Conservation (phyloP, 139 green algal genomes). For the Coelastrella sp. region DNA sequence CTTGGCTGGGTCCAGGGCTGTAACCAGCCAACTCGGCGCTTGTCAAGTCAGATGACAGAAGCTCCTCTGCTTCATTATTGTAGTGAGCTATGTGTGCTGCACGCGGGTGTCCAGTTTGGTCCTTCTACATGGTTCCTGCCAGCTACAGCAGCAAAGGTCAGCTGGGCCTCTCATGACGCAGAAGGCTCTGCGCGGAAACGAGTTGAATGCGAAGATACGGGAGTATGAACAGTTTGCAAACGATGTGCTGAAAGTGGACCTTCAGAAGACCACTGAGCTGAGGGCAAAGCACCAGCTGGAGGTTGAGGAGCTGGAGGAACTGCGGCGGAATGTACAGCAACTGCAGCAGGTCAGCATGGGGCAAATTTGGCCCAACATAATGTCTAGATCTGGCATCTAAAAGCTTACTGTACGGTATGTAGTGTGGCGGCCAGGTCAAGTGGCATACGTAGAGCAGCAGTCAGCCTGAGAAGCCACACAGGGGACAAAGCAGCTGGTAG, state of each 20-base stretch:
- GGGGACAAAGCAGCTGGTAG: too few relatives aligned
- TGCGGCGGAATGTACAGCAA: conserved; percentile 38
- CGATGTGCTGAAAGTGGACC: conserved; percentile 48
- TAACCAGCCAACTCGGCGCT: too few relatives aligned
- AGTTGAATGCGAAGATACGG: conserved; percentile 34
- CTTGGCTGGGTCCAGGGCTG: not conserved
- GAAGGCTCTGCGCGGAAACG: not conserved
- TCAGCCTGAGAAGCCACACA: too few relatives aligned
- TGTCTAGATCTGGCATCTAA: too few relatives aligned
- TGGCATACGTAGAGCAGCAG: too few relatives aligned
- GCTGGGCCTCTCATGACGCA: not conserved
- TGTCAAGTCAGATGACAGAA: too few relatives aligned
- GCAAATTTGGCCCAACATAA: not conserved
- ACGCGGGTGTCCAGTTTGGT: too few relatives aligned
- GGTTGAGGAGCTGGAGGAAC: conserved; percentile 39
- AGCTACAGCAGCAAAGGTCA: not conserved
- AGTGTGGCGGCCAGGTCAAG: too few relatives aligned
- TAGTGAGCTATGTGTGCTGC: too few relatives aligned
- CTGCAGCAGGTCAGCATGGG: conserved; percentile 24
- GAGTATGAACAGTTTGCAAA: conserved; percentile 51
- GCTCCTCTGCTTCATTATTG: too few relatives aligned
- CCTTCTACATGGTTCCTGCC: not conserved
- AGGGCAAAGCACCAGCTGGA: conserved; percentile 15
- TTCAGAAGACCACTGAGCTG: conserved; percentile 19
- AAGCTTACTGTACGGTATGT: too few relatives aligned